Percentiles rank a stretch among this genome's conserved stretches.
phyloP scores from a whole-genome alignment of 2,329 filamentous ascomycete species.

The Teratosphaeria viscida region DNA sequence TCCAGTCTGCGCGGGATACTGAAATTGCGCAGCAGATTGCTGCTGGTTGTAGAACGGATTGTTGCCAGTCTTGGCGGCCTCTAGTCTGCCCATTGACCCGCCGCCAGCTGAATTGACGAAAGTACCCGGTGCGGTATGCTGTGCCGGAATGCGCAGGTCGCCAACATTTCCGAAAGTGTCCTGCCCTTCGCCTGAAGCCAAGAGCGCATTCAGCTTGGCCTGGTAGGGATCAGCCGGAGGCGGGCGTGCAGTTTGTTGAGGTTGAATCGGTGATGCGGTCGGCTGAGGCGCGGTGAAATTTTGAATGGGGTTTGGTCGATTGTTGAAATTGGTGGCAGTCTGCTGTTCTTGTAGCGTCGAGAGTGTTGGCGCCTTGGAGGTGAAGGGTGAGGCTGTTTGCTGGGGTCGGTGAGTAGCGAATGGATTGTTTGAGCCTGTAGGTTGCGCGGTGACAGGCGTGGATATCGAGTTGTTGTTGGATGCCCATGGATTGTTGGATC shows the following conservation, averaged over 20 bases:
- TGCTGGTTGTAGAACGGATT: slow-evolving; percentile 78
- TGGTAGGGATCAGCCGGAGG: slow-evolving; percentile 45
- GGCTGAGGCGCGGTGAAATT: slow-evolving; percentile 36
- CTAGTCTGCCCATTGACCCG: slow-evolving; percentile 57
- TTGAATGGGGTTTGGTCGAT: slow-evolving; percentile 36
- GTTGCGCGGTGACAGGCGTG: slow-evolving; percentile 63
- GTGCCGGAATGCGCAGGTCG: slow-evolving; percentile 84
- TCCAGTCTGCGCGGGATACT: slow-evolving; percentile 42
- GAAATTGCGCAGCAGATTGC: slow-evolving; percentile 27
- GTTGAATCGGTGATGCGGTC: slow-evolving; percentile 24
- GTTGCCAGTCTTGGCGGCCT: slow-evolving; percentile 58
- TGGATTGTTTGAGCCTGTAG: slow-evolving; percentile 95
- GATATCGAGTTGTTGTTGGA: slow-evolving; percentile 44
- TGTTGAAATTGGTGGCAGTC: slow-evolving; percentile 54
- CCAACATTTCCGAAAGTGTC: slow-evolving; percentile 98
- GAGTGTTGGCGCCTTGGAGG: slow-evolving; percentile 57
- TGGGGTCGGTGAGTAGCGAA: slow-evolving; percentile 62
- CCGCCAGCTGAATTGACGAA: slow-evolving; percentile 93
- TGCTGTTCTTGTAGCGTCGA: slow-evolving; percentile 75
- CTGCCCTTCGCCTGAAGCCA: slow-evolving; percentile 80
- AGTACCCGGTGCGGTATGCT: slow-evolving; percentile 90
- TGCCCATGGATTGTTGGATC: slow-evolving; percentile 93
- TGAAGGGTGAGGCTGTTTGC: slow-evolving; percentile 35
- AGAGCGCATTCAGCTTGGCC: slow-evolving; percentile 72
- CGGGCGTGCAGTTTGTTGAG: slow-evolving; percentile 8